Conservation (phyloP, 805 yeast species). For the Scheffersomyces ergatensis region DNA sequence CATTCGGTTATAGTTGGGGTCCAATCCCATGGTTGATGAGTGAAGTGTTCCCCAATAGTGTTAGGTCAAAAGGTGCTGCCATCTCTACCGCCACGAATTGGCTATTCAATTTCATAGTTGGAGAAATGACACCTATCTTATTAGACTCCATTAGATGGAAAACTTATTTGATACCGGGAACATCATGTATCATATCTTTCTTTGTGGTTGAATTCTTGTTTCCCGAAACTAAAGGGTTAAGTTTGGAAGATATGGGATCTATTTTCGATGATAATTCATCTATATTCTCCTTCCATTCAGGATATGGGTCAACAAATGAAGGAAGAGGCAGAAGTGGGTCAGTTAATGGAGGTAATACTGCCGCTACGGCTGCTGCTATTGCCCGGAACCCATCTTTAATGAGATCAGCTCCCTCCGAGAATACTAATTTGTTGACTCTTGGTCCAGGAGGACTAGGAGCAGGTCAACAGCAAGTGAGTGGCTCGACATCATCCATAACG, state of each 20-base stretch:
- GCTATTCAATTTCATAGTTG: conserved; percentile 89
- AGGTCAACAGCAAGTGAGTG: conserved; percentile 1
- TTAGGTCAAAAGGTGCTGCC: conserved; percentile 88
- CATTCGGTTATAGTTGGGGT: conserved; percentile 91
- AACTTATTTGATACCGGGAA: conserved; percentile 77
- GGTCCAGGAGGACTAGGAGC: no score
- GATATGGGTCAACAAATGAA: conserved; percentile 10
- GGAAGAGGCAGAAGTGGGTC: conserved; percentile 8
- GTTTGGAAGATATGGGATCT: conserved; percentile 88
- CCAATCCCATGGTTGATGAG: conserved; percentile 93
- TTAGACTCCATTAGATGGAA: conserved; percentile 77
- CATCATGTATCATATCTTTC: conserved; percentile 71
- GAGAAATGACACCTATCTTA: conserved; percentile 85
- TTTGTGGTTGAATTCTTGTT: conserved; percentile 68
- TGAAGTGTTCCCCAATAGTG: conserved; percentile 80
- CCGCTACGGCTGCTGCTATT: conserved; percentile 39
- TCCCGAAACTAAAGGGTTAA: conserved; percentile 90
- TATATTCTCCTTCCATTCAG: conserved; percentile 40
- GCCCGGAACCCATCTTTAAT: conserved; percentile 38
- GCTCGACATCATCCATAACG: conserved; percentile 7
- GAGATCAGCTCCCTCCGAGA: conserved; percentile 20
- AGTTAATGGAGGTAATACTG: conserved; percentile 15
- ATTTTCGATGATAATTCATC: conserved; percentile 67
- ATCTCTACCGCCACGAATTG: conserved; percentile 89
- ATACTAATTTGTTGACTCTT: background rate